A percentile compares a stretch with the other conserved stretches of the same genome.
These are phyloP conservation scores for Skeletonema marinoi DNA, from an alignment of 108 stramenopile species.

Conservation along the genomic window DNA sequence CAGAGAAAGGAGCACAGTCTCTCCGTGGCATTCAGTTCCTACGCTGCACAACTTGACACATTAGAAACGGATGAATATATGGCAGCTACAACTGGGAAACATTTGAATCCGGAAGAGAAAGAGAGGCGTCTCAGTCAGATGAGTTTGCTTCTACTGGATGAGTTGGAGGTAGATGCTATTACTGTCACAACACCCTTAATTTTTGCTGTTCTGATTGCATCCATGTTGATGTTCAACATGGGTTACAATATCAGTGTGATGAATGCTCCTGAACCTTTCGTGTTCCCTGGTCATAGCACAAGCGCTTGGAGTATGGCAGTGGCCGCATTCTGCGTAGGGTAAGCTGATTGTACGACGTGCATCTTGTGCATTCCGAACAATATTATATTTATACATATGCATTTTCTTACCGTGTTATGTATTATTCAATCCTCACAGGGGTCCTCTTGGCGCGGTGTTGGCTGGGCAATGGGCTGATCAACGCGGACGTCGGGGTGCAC, in stretches of 20 bases:
- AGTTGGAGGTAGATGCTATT: constrained; percentile 79
- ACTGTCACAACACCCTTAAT: constrained; percentile 85
- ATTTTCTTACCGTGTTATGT: background rate
- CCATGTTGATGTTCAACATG: constrained; percentile 48
- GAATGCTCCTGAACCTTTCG: constrained; percentile 83
- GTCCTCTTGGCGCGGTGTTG: constrained; percentile 75
- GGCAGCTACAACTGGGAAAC: constrained; percentile 34
- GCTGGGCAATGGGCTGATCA: constrained; percentile 70
- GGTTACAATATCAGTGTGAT: constrained; percentile 86
- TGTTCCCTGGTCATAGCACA: constrained; percentile 84
- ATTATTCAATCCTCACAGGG: constrained; percentile 15
- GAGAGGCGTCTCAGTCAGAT: constrained; percentile 54
- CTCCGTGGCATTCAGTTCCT: constrained; percentile 68
- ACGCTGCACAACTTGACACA: constrained; percentile 82
- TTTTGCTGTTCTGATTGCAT: constrained; percentile 71
- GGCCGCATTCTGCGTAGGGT: constrained; percentile 76
- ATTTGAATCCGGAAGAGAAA: constrained; percentile 53
- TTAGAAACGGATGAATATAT: constrained; percentile 47
- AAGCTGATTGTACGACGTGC: background rate
- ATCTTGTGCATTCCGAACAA: background rate
- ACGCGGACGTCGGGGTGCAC: constrained; percentile 75
- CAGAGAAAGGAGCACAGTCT: constrained; percentile 71
- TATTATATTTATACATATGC: too few species aligned
- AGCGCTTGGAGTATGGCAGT: constrained; percentile 83
- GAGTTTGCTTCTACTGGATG: constrained; percentile 80